Evolutionary conservation across 2,329 filamentous ascomycete genomes (phyloP), one percentile per base, ranked within the genome.

Genomic region (Daldinia sp.): DNA sequence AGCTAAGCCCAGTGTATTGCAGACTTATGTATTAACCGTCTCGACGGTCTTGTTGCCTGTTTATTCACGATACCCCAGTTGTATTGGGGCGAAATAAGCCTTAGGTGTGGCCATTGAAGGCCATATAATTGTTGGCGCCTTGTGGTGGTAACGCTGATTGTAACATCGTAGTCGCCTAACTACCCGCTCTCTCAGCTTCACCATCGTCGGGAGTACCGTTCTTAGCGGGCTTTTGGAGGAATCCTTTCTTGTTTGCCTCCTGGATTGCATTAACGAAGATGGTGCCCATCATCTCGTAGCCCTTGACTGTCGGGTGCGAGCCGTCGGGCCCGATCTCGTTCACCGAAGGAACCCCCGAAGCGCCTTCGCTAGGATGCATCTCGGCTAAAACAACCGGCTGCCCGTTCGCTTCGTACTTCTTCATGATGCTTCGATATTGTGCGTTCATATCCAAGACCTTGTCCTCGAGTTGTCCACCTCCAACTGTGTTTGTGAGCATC

Each of bases 361-460:
- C 56, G 15, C 61, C 66, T 10, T 67, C 53, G 45, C 60, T 62
- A 4, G 65, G 66, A 49, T 69, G 66, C 71, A 71, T 71, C 51
- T 72, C 71, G n/a, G 70, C 68, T 21, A 72, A 50, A 15, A 72
- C 66, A 19, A 72, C 70, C 0, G 67, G 62, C 37, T 69, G 71
- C 11, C 57, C 47, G 9, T 68, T 64, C 19, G 62, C 61, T 30
- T 68, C 59, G 10, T 68, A 57, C 13, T 60, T 66, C 55, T 67
- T 60, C 61, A 63, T 50, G 23, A 72, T 58, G 11, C 54, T 51
- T 5, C 70, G 68, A 15, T 71, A 65, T 57, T 71, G 69, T 39
- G 30, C 34, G 43, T 72, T 72, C 56, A 71, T 68, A 19, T 66
- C 65, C n/a, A 68, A 19, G 19, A 68, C 61, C 17, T 19, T 48